Evolutionary conservation across 768 basidiomycete genomes (phyloP).

Genomic region (Lactarius psammicola): DNA sequence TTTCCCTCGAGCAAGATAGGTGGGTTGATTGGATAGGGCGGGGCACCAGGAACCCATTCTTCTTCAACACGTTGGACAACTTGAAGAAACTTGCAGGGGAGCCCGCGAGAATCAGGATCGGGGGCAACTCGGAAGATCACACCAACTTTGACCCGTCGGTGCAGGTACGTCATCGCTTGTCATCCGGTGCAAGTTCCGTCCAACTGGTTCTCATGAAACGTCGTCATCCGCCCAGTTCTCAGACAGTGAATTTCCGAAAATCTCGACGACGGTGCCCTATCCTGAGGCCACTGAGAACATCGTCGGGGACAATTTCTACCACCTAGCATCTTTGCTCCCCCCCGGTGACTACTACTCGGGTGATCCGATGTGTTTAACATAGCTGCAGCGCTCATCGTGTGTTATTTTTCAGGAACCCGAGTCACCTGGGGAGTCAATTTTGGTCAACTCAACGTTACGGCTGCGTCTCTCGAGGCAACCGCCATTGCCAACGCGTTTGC

Average conservation of each 20-base stretch:
- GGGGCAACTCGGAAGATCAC: constrained; percentile 55
- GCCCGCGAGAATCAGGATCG: constrained; percentile 57
- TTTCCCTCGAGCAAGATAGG: constrained; percentile 69
- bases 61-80: constrained; percentile 59
- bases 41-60: constrained; percentile 51
- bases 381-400: neutral
- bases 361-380: neutral
- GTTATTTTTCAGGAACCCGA: constrained; percentile 46
- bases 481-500: constrained; percentile 51
- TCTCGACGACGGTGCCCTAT: constrained; percentile 53
- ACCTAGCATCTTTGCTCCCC: constrained; percentile 52
- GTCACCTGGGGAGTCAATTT: constrained; percentile 70
- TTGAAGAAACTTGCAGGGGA: constrained; percentile 50
- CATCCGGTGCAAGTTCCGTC: neutral
- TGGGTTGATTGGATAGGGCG: constrained; percentile 69
- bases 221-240: constrained; percentile 38
- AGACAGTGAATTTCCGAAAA: constrained; percentile 49
- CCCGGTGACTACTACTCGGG: constrained; percentile 36
- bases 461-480: constrained; percentile 46
- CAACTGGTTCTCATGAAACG: neutral
- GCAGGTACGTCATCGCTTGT: constrained; percentile 40
- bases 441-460: constrained; percentile 40
- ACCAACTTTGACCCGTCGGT: constrained; percentile 53
- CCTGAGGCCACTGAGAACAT: constrained; percentile 63
- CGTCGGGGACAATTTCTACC: constrained; percentile 58